Conservation (phyloP, 257 asterid genomes). For the Marsdenia floribunda region DNA sequence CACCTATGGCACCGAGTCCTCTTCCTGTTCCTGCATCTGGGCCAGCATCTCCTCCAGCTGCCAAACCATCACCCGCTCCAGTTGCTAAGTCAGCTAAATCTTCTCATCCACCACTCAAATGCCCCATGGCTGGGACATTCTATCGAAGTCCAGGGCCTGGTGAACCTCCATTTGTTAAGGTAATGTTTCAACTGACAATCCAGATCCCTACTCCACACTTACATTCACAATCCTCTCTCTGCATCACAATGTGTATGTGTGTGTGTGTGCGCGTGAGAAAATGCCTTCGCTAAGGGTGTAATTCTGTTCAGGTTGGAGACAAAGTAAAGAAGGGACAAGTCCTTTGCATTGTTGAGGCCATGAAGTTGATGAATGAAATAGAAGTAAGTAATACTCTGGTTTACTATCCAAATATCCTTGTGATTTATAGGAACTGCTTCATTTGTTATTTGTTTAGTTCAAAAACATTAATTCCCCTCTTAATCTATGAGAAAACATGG, state of each 20-base stretch:
- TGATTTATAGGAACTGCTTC: background rate
- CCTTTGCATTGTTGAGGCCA: constrained; percentile 84
- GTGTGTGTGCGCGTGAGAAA: background rate
- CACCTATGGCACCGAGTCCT: constrained; percentile 30
- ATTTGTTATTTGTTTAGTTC: background rate
- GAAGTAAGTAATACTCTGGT: constrained; percentile 49
- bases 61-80: constrained; percentile 35
- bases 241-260: background rate
- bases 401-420: constrained; percentile 15
- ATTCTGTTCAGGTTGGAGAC: constrained; percentile 60
- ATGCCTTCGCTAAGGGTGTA: background rate
- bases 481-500: background rate
- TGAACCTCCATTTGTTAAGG: constrained; percentile 84
- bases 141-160: constrained; percentile 81
- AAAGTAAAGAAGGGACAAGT: constrained; percentile 90
- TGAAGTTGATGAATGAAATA: constrained; percentile 95
- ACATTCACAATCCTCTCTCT: background rate
- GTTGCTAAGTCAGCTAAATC: constrained; percentile 53
- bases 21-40: constrained; percentile 35
- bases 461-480: background rate
- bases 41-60: constrained; percentile 36
- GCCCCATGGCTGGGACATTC: constrained; percentile 94
- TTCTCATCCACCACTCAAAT: constrained; percentile 62
- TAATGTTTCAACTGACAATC: constrained; percentile 14
- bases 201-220: background rate